Base-by-base conservation (phyloP, 2,329 filamentous ascomycete species). In the Ophiostoma montium region DNA sequence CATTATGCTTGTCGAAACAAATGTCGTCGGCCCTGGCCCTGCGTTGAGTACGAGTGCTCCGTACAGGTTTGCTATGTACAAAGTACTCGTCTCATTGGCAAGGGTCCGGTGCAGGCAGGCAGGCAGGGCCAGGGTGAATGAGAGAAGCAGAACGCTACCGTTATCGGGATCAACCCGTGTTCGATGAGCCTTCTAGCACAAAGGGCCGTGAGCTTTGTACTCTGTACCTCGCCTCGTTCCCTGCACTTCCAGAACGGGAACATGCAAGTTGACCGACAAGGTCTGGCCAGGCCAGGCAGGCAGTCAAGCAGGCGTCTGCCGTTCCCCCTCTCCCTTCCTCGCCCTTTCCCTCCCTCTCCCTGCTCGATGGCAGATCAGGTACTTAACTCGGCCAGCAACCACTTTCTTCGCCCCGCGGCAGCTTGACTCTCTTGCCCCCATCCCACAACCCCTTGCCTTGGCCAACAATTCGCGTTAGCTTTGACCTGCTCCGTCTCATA, bases 1-100 rank as follows among this genome's bases (percentile, higher is more conserved):
- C 41, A 57, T 63, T 58, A 66, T 65, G 62, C 65, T 62, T 57
- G 60, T 60, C 61, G 60, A 67, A 66, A 67, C 62, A 60, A 59
- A 54, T 54, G 58, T 55, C 30, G 27, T 18, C 31, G 47, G 32
- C 44, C 27, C 43, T 49, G 33, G 27, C 30, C 45, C 41, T 41
- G 27, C 30, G 23, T 38, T 45, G 47, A 19, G 43, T 39, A 23
- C 39, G 16, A 21, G 36, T 44, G 16, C 31, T 33, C 32, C 32
- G 32, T 33, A 33, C 23, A 27, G 23, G 23, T 8, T 27, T n/a
- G n/a, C n/a, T n/a, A n/a, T n/a, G 5, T 27, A 27, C 23, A 8
- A 8, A 27, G 23, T 27, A 27, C 23, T 27, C 27, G 49, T 49
- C 45, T 51, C 52, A 53, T 49, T 43, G 33, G 31, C 35, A 47